Base-by-base conservation (phyloP, 371 early-diverging fungal species). In the Mortierella sp. region DNA sequence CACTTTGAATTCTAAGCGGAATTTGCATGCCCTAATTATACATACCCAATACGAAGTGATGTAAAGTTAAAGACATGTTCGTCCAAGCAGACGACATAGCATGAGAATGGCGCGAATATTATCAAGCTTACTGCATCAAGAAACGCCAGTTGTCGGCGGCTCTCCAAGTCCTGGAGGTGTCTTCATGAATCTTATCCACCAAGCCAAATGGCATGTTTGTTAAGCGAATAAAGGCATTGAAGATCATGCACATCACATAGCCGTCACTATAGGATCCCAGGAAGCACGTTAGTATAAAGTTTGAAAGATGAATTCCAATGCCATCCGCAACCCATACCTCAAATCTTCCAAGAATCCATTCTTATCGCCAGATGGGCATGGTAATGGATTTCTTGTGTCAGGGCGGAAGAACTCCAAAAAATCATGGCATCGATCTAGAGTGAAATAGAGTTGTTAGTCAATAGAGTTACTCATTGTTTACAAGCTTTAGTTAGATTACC, bases 91-190 rank as follows among this genome's bases (percentile, higher is more conserved):
- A 64, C 59, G 51, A 61, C 26, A 54, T 12, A 55, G 19, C 19
- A 55, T 7, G 55, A 26, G 19, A n/a, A 22, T n/a, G n/a, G n/a
- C n/a, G n/a, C n/a, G 19, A 60, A 35, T 13, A 12, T 9, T 55
- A 15, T 54, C 47, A 26, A 6, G 81, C 88, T 75, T 87, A 89
- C 91, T 89, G 88, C 55, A 87, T 71, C 76, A 91, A 88, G 71
- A 91, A 91, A 13, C 87, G 85, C 54, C 89, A 83, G 76, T 91
- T 89, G 59, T 91, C 91, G 15, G 86, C 86, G 7, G 86, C 88
- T 59, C 91, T 83, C 73, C 88, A 91, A 3, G 89, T 88, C n/a
- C 91, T 84, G n/a, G 73, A 68, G 19, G 88, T 89, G 60, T 89
- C 88, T 17, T 84, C 81, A 54, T 91, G 88, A 26, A 88, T 84